Conservation (phyloP, 2,329 filamentous ascomycete species). For the Cryphonectria nitschkei region DNA sequence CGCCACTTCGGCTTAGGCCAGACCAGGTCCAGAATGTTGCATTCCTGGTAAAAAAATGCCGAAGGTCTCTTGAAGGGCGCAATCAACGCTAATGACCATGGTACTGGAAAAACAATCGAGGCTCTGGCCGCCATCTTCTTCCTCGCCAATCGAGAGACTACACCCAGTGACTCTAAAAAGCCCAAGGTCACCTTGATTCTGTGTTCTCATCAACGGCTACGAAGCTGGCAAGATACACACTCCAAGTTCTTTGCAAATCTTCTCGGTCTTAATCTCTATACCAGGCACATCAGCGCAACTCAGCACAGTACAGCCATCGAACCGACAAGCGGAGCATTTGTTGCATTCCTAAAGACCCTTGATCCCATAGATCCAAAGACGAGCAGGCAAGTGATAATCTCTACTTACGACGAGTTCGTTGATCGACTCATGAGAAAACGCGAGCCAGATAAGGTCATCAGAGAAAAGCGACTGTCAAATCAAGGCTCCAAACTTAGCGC, state of each 20-base stretch:
- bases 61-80: background rate
- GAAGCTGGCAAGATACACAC: constrained; percentile 5
- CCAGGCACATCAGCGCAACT: background rate
- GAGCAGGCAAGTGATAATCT: background rate
- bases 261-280: background rate
- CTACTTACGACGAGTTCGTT: background rate
- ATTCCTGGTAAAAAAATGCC: constrained; percentile 17
- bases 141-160: constrained; percentile 4
- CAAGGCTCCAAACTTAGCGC: background rate
- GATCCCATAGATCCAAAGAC: background rate
- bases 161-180: rapidly evolving
- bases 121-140: constrained; percentile 13
- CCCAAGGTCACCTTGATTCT: constrained; percentile 13
- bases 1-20: constrained; percentile 3
- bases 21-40: constrained; percentile 21
- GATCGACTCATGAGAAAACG: background rate
- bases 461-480: background rate
- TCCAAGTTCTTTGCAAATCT: constrained; percentile 8
- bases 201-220: constrained; percentile 4
- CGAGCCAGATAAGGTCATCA: background rate
- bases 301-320: background rate
- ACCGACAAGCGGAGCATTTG: background rate
- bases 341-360: background rate
- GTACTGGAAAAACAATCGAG: constrained; percentile 19
- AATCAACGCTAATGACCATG: constrained; percentile 13